These are phyloP conservation scores for Phycomyces nitens DNA, from an alignment of 192 early-diverging fungal species.

Conservation along the genomic window DNA sequence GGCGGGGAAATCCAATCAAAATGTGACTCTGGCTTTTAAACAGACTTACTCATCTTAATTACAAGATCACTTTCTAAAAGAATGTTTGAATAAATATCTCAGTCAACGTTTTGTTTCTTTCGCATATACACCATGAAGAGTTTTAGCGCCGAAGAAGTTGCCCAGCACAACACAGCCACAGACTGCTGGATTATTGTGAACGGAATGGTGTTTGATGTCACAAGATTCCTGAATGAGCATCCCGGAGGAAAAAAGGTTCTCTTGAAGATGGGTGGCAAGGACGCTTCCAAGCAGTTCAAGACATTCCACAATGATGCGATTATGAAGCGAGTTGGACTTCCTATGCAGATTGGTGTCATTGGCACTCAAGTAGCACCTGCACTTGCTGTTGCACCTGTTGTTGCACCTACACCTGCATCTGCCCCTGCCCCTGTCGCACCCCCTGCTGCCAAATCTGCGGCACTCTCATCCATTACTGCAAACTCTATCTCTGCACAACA, in stretches of 20 bases:
- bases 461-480: no score
- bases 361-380: conserved; percentile 33
- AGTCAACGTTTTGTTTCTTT: no score
- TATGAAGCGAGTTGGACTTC: conserved; percentile 59
- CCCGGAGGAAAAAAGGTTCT: conserved; percentile 71
- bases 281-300: conserved; percentile 82
- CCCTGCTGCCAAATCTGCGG: conserved; percentile 32
- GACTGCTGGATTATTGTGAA: conserved; percentile 90
- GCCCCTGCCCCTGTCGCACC: no score
- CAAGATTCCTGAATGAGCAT: conserved; percentile 74
- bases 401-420: conserved; percentile 38
- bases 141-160: conserved; percentile 68
- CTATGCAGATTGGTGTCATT: conserved; percentile 58
- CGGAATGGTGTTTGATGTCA: conserved; percentile 73
- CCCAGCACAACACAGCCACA: conserved; percentile 76
- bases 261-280: conserved; percentile 72
- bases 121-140: conserved; percentile 22
- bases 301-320: conserved; percentile 71
- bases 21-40: no score
- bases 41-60: no score
- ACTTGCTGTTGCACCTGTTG: conserved; percentile 10
- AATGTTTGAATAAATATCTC: no score
- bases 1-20: no score
- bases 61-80: no score
- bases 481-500: no score